Percentiles rank a stretch among this genome's conserved stretches.
Conservation (phyloP, 2,329 filamentous ascomycete species). For the Pseudogymnoascus verrucosus region DNA sequence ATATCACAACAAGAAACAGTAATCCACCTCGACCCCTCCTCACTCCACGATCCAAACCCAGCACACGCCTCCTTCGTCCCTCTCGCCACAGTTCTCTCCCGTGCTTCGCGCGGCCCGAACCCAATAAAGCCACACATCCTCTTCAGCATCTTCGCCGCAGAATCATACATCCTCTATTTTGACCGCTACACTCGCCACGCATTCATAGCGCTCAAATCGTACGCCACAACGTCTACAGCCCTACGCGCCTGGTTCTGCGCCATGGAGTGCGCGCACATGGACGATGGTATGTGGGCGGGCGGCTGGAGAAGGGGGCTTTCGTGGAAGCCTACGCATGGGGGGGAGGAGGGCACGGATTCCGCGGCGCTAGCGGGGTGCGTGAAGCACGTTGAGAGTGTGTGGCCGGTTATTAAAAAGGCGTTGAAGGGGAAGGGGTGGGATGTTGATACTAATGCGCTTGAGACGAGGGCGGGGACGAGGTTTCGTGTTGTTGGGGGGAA, state of each 20-base stretch:
- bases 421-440: conserved; percentile 54
- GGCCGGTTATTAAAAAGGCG: conserved; percentile 24
- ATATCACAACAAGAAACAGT: background rate
- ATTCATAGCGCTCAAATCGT: background rate
- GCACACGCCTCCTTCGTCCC: background rate
- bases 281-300: background rate
- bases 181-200: conserved; percentile 11
- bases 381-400: background rate
- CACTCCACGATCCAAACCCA: background rate
- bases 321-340: background rate
- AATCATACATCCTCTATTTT: conserved; percentile 27
- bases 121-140: conserved; percentile 36
- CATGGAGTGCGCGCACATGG: conserved; percentile 36
- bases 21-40: background rate
- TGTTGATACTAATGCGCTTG: conserved; percentile 52
- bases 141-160: conserved; percentile 45
- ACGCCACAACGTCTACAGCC: background rate
- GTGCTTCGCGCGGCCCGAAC: conserved; percentile 29
- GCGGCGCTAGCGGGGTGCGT: background rate
- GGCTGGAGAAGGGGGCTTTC: background rate
- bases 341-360: background rate
- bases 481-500: conserved; percentile 16
- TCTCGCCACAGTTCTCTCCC: background rate
- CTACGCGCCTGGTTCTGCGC: conserved; percentile 57
- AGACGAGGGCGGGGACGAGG: conserved; percentile 49